These are phyloP conservation scores for Metschnikowia kofuensis DNA, from an alignment of 805 yeast genomes.

Conservation along the genomic window DNA sequence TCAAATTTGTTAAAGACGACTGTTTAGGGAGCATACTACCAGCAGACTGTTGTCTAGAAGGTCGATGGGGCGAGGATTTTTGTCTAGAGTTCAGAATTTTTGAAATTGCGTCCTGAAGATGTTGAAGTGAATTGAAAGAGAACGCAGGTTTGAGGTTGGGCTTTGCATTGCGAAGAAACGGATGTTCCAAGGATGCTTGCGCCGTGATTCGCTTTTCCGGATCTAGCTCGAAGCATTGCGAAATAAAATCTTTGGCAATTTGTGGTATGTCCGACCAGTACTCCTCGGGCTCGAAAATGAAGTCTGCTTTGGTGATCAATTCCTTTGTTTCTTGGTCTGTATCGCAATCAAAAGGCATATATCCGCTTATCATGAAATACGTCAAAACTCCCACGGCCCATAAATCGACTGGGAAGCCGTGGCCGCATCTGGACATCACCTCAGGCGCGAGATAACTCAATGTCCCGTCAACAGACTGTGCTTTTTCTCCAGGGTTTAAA, in stretches of 20 bases:
- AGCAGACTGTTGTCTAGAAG: conserved; percentile 1
- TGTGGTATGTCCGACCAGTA: conserved; percentile 51
- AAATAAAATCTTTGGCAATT: conserved; percentile 58
- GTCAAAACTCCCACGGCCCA: conserved; percentile 78
- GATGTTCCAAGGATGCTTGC: conserved; percentile 42
- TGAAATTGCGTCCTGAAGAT: conserved; percentile 16
- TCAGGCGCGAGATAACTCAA: conserved; percentile 78
- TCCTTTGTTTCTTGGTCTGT: conserved; percentile 63
- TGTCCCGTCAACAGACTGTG: conserved; percentile 45
- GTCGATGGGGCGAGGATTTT: not conserved
- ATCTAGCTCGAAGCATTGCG: conserved; percentile 48
- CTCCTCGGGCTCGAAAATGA: conserved; percentile 57
- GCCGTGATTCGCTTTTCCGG: conserved; percentile 47
- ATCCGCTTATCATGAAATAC: conserved; percentile 69
- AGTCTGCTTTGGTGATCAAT: conserved; percentile 60
- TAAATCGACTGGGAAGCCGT: conserved; percentile 59
- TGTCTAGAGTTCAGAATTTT: conserved; percentile 15
- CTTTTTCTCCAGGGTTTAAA: conserved; percentile 23
- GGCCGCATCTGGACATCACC: conserved; percentile 50
- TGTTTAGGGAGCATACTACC: not conserved
- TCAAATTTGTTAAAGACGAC: conserved; percentile 1
- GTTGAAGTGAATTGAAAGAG: conserved; percentile 13
- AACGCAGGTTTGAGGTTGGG: conserved; percentile 8
- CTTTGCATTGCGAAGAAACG: conserved; percentile 24
- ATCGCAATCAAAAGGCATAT: conserved; percentile 76